phyloP scores from a whole-genome alignment of 2,329 filamentous ascomycete genomes.

The Cladosporium sp. region DNA sequence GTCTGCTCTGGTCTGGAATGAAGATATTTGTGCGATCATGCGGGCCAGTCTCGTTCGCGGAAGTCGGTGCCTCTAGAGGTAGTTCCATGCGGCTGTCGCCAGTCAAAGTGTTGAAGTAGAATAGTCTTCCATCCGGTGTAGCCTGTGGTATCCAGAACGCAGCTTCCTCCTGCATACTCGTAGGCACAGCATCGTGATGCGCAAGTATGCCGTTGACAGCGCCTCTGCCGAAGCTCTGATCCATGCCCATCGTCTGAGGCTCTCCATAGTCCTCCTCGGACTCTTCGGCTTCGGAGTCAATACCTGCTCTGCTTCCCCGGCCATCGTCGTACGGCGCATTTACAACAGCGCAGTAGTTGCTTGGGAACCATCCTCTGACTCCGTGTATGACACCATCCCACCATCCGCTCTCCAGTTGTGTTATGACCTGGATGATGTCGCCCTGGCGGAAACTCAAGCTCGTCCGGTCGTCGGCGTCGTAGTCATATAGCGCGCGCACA shows the following conservation, averaged over 20 bases:
- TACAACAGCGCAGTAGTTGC: slow-evolving; percentile 95
- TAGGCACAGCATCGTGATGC: slow-evolving; percentile 64
- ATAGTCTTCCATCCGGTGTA: slow-evolving; percentile 86
- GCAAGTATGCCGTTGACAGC: slow-evolving; percentile 44
- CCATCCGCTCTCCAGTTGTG: slow-evolving; percentile 96
- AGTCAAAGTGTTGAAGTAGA: slow-evolving; percentile 98
- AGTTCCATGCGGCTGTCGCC: slow-evolving; percentile 93
- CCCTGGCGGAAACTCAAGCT: slow-evolving; percentile 96
- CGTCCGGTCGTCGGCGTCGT: slow-evolving; percentile 94
- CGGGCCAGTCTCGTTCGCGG: slow-evolving; percentile 78
- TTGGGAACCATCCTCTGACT: slow-evolving; percentile 97
- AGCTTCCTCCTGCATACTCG: slow-evolving; percentile 74
- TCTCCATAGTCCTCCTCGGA: slow-evolving; percentile 68
- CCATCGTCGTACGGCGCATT: slow-evolving; percentile 72
- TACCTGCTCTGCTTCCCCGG: slow-evolving; percentile 59
- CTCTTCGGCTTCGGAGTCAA: slow-evolving; percentile 50
- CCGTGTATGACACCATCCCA: slow-evolving; percentile 99
- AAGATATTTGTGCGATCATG: slow-evolving; percentile 84
- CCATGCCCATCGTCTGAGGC: slow-evolving; percentile 42
- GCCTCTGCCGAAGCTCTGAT: slow-evolving; percentile 50
- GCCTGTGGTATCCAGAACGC: slow-evolving; percentile 99
- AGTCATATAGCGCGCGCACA: slow-evolving; percentile 95
- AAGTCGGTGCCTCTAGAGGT: slow-evolving; percentile 85
- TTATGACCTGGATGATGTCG: slow-evolving; percentile 97
- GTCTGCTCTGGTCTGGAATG: slow-evolving; percentile 85